Evolutionary conservation across 257 asterid genomes (phyloP).

Genomic region (Scutellaria minor): DNA sequence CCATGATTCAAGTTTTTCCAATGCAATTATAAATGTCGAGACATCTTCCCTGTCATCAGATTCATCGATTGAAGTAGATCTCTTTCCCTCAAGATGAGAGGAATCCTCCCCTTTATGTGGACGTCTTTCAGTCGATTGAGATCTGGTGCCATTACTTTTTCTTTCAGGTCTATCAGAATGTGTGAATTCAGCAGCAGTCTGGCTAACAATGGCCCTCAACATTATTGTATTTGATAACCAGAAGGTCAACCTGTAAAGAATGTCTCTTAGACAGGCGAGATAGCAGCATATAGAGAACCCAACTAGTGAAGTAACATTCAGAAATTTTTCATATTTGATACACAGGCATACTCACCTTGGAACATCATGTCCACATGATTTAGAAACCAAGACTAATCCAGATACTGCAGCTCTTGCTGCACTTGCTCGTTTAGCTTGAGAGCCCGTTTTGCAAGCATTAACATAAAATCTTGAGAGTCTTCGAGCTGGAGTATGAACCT

Average conservation of each 20-base stretch:
- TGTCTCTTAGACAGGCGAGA: constrained; percentile 6
- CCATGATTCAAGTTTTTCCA: constrained; percentile 91
- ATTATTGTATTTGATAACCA: constrained; percentile 89
- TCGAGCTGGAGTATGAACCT: constrained; percentile 91
- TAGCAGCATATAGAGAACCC: constrained; percentile 4
- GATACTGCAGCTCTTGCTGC: constrained; percentile 82
- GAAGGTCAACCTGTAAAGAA: constrained; percentile 74
- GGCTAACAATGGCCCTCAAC: constrained; percentile 84
- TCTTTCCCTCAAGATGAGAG: too few relatives aligned
- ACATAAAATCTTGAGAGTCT: constrained; percentile 79
- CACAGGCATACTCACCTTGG: constrained; percentile 58
- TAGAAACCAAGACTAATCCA: constrained; percentile 85
- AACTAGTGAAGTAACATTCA: constrained; percentile 8
- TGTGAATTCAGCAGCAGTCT: constrained; percentile 59
- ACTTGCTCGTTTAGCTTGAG: constrained; percentile 65
- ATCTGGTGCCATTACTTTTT: constrained; percentile 26
- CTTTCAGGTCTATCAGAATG: constrained; percentile 29
- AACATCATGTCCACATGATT: constrained; percentile 94
- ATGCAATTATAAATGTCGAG: constrained; percentile 59
- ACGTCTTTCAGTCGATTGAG: too few relatives aligned
- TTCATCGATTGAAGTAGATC: constrained; percentile 33
- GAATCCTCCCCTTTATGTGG: too few relatives aligned
- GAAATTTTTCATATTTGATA: constrained; percentile 1
- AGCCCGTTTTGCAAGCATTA: constrained; percentile 67
- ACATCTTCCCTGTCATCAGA: constrained; percentile 65